Evolutionary conservation across 352 stramenopile genomes (phyloP).

Genomic region (Globisporangium mamillatum): DNA sequence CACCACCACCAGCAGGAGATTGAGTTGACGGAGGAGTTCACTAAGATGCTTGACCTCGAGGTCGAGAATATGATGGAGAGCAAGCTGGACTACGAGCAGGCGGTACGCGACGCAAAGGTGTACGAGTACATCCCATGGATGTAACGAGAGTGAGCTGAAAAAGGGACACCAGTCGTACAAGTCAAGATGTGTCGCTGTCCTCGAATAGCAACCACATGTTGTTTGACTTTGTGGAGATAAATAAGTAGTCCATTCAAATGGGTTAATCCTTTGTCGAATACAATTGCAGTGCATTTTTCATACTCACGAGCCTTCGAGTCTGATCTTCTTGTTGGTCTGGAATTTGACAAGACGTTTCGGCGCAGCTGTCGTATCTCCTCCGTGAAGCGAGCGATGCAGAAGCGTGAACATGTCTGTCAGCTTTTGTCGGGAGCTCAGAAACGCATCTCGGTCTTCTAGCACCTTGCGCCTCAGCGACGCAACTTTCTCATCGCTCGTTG

Average conservation of each 20-base stretch:
- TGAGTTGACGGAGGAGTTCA: not conserved
- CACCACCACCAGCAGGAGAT: not conserved
- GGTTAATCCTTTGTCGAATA: not conserved
- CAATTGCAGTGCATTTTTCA: not conserved
- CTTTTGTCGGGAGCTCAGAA: constrained; percentile 9
- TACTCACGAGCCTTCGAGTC: not conserved
- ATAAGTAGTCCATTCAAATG: not conserved
- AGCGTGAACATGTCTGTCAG: not conserved
- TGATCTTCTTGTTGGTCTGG: not conserved
- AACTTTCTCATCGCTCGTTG: not conserved
- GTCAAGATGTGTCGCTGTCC: too few relatives aligned
- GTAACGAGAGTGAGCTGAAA: not conserved
- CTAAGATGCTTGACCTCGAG: constrained; percentile 9
- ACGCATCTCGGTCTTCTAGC: constrained; percentile 4
- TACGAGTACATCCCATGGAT: constrained; percentile 17
- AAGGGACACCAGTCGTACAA: too few relatives aligned
- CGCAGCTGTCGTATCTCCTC: too few relatives aligned
- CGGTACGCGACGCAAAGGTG: constrained; percentile 11
- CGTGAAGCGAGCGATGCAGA: constrained; percentile 7
- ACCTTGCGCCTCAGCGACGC: not conserved
- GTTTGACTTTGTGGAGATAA: too few relatives aligned
- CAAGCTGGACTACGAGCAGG: not conserved
- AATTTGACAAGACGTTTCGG: not conserved
- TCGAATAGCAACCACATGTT: not conserved
- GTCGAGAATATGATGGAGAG: constrained; percentile 9